Evolutionary conservation across 2,329 filamentous ascomycete species (phyloP).

Genomic region (Talaromyces islandicus): DNA sequence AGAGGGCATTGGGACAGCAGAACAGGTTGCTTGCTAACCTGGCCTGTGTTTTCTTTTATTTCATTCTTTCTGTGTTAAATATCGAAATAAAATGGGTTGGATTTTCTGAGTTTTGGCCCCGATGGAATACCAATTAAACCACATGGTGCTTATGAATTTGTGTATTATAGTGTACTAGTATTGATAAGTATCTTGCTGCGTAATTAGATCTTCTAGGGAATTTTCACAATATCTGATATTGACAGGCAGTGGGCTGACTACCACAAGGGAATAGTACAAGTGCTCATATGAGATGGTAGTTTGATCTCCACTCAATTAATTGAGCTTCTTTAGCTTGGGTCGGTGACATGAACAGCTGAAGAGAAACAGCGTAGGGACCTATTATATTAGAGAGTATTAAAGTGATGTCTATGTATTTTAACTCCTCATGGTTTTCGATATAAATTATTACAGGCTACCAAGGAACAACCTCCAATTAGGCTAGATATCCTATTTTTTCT

Average conservation of each 20-base stretch:
- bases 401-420: neutral
- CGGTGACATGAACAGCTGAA: too few species aligned
- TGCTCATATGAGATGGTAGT: too few species aligned
- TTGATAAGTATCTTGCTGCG: too few species aligned
- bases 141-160: neutral
- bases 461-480: neutral
- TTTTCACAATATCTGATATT: too few species aligned
- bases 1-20: slow-evolving; percentile 26
- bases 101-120: neutral
- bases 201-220: too few species aligned
- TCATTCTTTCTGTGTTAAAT: neutral
- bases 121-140: neutral
- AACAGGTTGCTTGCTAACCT: neutral
- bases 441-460: neutral
- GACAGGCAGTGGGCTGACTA: too few species aligned
- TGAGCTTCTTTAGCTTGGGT: neutral
- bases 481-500: too few species aligned
- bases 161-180: neutral
- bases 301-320: neutral
- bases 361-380: too few species aligned
- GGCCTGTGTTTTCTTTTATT: neutral
- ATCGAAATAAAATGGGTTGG: neutral
- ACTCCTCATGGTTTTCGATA: neutral
- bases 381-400: too few species aligned
- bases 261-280: too few species aligned